Evolutionary conservation across 2,329 filamentous ascomycete species (phyloP), one percentile per base, ranked within the genome.

Genomic region (Beauveria medogensis): DNA sequence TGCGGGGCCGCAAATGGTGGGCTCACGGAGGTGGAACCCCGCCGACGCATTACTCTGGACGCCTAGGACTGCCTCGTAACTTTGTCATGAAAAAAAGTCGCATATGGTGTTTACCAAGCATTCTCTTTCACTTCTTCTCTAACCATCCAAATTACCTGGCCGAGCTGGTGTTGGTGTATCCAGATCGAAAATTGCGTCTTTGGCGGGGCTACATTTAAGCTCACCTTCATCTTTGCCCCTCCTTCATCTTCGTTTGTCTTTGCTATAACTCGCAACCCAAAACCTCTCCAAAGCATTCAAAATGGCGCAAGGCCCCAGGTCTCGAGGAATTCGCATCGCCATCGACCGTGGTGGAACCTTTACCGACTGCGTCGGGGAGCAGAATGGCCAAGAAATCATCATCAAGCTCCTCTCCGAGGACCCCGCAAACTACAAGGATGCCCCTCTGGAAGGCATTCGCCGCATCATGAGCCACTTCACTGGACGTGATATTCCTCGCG

Each of bases 391-490:
- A 71, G 89, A 94, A 70, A 82, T 92, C 57, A 80, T 95, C 60
- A 91, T 94, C 74, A 95, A 95, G 76, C 84, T 96, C 2, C 84
- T 96, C 20, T 96, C 91, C 2, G 91, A 93, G 68, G 92, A 96
- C 72, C 92, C 92, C 2, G 82, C 85, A 60, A 96, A 96, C 77
- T 97, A 97, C 76, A 81, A 87, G 18, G 92, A 97, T 78, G 92
- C 92, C 14, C 92, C 92, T 2, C 82, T 96, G 20, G 92, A 96
- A 77, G 92, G 92, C 30, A 96, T 96, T 70, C 85, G 92, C 18
- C 87, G 92, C 62, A 86, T 96, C 61, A 85, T 96, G 74, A 88
- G 87, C 65, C 86, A 85, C 67, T 95, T 95, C 73, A 84, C 86
- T 2, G 81, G 82, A 59, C 81, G 82, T 62, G 87, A 93, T 5